Evolutionary conservation across 1,139 yeast genomes (phyloP).

Genomic region (Yamadazyma dushanensis): DNA sequence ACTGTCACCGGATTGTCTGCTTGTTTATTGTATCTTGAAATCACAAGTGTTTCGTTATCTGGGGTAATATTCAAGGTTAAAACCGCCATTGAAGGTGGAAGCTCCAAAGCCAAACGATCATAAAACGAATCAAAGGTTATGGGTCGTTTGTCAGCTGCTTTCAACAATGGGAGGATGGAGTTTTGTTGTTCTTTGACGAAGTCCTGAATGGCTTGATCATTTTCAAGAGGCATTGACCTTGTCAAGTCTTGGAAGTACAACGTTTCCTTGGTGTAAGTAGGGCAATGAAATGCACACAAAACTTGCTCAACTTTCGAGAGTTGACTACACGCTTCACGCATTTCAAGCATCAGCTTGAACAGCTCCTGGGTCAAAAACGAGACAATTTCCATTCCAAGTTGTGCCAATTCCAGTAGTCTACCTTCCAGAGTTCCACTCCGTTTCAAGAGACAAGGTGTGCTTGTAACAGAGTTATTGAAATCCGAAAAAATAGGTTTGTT

Average conservation of each 20-base stretch:
- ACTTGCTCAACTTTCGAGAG: not conserved
- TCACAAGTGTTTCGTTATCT: constrained; percentile 54
- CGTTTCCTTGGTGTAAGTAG: not conserved
- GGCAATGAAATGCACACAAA: not conserved
- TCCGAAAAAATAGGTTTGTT: not conserved
- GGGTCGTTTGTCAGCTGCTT: not conserved
- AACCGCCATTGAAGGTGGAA: constrained; percentile 59
- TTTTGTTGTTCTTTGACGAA: not conserved
- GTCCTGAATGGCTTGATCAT: constrained; percentile 5
- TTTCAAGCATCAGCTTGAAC: not conserved
- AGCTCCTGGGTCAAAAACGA: not conserved
- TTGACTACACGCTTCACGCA: not conserved
- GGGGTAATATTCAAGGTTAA: constrained; percentile 65
- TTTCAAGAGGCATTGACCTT: constrained; percentile 4
- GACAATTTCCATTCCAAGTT: not conserved
- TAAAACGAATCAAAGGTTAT: not conserved
- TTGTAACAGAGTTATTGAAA: not conserved
- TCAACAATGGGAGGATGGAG: constrained; percentile 4
- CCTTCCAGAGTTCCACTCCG: not conserved
- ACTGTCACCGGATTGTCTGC: constrained; percentile 44
- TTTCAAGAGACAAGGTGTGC: not conserved
- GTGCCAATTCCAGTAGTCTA: not conserved
- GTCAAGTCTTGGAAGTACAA: constrained; percentile 4
- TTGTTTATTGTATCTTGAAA: constrained; percentile 45
- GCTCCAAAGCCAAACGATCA: constrained; percentile 8